A percentile compares a stretch with the other conserved stretches of the same genome.
These are phyloP conservation scores for Euphorbia pulcherrima DNA, from an alignment of 345 rosid species.

Conservation along the genomic window DNA sequence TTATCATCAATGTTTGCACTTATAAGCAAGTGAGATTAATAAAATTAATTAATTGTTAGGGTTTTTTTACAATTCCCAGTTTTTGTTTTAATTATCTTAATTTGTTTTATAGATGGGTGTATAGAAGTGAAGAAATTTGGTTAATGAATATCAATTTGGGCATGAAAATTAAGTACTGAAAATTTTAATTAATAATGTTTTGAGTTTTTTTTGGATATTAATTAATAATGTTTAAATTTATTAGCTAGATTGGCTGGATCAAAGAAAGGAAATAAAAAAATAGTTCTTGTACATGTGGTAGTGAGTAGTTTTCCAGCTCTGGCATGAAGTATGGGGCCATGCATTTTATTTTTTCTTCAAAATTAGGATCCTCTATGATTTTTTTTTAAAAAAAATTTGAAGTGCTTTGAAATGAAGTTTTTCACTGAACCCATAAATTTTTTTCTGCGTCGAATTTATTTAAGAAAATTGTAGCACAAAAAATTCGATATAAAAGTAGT, in stretches of 20 bases:
- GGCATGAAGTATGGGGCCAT: slow-evolving; percentile 54
- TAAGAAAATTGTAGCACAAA: slow-evolving; percentile 12
- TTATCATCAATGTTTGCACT: background rate
- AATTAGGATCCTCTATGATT: slow-evolving; percentile 17
- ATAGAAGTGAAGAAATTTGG: slow-evolving; percentile 35
- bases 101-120: slow-evolving; percentile 29
- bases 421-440: slow-evolving; percentile 1
- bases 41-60: slow-evolving; percentile 7
- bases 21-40: slow-evolving; percentile 12
- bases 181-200: slow-evolving; percentile 16
- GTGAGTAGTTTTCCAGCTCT: slow-evolving; percentile 68
- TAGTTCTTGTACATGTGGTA: slow-evolving; percentile 45
- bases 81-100: slow-evolving; percentile 12
- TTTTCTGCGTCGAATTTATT: slow-evolving; percentile 36
- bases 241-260: slow-evolving; percentile 38
- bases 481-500: background rate
- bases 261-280: slow-evolving; percentile 10
- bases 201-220: slow-evolving; percentile 1
- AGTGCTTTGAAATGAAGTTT: slow-evolving; percentile 7
- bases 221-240: slow-evolving; percentile 2
- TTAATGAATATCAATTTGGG: slow-evolving; percentile 19
- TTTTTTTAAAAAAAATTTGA: no score
- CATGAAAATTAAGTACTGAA: slow-evolving; percentile 25
- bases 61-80: background rate
- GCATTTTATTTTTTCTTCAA: slow-evolving; percentile 22